Base-by-base conservation (phyloP, 495 filamentous ascomycete species). In the Aspergillus asperescens region DNA sequence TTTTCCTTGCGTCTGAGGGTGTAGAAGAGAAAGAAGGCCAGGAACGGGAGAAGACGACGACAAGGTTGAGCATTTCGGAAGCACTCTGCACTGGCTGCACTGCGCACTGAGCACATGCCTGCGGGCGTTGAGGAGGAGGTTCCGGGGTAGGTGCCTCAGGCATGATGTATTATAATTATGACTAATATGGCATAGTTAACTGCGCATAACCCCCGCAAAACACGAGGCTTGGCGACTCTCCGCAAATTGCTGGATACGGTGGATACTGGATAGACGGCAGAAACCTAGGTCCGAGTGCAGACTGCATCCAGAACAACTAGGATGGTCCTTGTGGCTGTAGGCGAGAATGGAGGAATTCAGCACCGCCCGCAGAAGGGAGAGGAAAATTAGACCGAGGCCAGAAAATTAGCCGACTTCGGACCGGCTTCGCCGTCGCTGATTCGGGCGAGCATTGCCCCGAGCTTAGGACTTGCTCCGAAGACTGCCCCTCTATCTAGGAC, bases 391-490 rank as follows among this genome's bases (percentile, higher is more conserved):
- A 19, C 22, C 12, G 39, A 24, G 19, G 18, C 16, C 46, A 27
- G 13, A 35, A 20, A 2, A 48, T 42, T 44, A 38, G 35, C 50
- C 43, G 43, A 27, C 37, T 37, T n/a, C n/a, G n/a, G n/a, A n/a
- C n/a, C n/a, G 41, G 34, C 28, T 41, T 34, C 39, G 35, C 28
- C 37, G 41, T 46, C 34, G 37, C 28, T 43, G 41, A 44, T 51
- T 68, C 63, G 66, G 69, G 61, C 22, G 45, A 67, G 59, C 51
- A 62, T 65, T 72, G 44, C 57, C 58, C 68, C 70, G 68, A 73
- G 58, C 52, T 4, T 48, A 52, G 16, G 42, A 54, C 42, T 24
- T 47, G 16, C 46, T 29, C 46, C 46, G 42, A 40, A 34, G 28
- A 9, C 12, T 44, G 24, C 45, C 49, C 57, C 57, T 60, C 55